A percentile compares a stretch with the other conserved stretches of the same genome.
Conservation (phyloP, 176 grass and related monocot species). For the Sorghum bicolor region DNA sequence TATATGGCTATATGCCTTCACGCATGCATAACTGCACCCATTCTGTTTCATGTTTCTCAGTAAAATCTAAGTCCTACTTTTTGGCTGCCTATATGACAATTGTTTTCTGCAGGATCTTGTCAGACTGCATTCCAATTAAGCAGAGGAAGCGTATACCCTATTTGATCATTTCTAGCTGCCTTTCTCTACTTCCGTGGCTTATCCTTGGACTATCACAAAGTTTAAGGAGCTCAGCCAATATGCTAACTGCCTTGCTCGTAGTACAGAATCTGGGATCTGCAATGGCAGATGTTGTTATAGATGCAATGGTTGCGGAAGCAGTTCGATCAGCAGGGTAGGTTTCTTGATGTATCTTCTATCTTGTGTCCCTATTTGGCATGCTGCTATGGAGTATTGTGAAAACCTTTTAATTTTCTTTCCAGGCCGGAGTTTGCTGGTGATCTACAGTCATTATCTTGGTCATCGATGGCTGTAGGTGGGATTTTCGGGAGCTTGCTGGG, state of each 20-base stretch:
- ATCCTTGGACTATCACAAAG: slow-evolving; percentile 50
- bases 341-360: not conserved
- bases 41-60: not conserved
- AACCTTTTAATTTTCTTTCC: slow-evolving; percentile 26
- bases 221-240: slow-evolving; percentile 54
- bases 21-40: not conserved
- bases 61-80: not conserved
- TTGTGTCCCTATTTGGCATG: slow-evolving; percentile 3
- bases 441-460: slow-evolving; percentile 82
- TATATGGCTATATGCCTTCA: not conserved
- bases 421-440: slow-evolving; percentile 75
- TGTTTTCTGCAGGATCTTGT: slow-evolving; percentile 53
- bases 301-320: slow-evolving; percentile 84
- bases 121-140: slow-evolving; percentile 73
- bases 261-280: slow-evolving; percentile 77
- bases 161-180: slow-evolving; percentile 61
- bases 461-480: slow-evolving; percentile 70
- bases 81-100: not conserved
- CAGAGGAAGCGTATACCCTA: slow-evolving; percentile 62
- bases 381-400: not conserved
- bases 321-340: slow-evolving; percentile 57
- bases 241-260: slow-evolving; percentile 49
- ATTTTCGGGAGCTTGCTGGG: slow-evolving; percentile 73
- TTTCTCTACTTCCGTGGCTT: slow-evolving; percentile 68
- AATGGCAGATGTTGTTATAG: slow-evolving; percentile 80